Percentiles rank a stretch among this genome's conserved stretches.
These are phyloP conservation scores for Hysterium pulicare DNA, from an alignment of 2,329 filamentous ascomycete species.

Conservation along the genomic window DNA sequence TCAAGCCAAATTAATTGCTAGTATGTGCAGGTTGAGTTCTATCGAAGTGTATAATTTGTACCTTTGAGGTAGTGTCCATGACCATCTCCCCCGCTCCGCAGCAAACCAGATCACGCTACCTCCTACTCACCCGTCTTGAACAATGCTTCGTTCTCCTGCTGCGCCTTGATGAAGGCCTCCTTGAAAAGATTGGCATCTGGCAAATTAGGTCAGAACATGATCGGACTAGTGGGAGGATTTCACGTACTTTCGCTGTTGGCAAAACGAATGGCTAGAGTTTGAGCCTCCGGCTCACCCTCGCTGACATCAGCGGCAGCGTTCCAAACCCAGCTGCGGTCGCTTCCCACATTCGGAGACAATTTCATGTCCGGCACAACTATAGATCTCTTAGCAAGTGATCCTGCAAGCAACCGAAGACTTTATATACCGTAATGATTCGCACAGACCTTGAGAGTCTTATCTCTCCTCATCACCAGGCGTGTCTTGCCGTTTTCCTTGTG, in stretches of 20 bases:
- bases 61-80: constrained; percentile 25
- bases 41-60: constrained; percentile 25
- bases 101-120: constrained; percentile 1
- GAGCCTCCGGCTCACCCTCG: constrained; percentile 94
- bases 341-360: constrained; percentile 94
- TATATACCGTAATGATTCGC: constrained; percentile 97
- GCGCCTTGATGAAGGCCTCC: constrained; percentile 93
- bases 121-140: constrained; percentile 57
- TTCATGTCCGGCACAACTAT: constrained; percentile 97
- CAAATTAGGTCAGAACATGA: constrained; percentile 26
- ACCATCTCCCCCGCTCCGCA: constrained; percentile 16
- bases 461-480: constrained; percentile 93
- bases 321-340: constrained; percentile 99
- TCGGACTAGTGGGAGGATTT: neutral
- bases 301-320: constrained; percentile 96
- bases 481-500: constrained; percentile 99
- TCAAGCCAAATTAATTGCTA: constrained; percentile 30
- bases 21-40: constrained; percentile 32
- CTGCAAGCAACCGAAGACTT: neutral
- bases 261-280: constrained; percentile 94
- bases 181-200: constrained; percentile 95
- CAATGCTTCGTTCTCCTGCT: constrained; percentile 89
- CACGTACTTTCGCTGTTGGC: constrained; percentile 92
- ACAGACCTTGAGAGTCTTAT: constrained; percentile 99
- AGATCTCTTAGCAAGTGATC: constrained; percentile 14